A percentile compares a stretch with the other conserved stretches of the same genome.
These are phyloP conservation scores for Rubus idaeus DNA, from an alignment of 306 rosid species.

Conservation along the genomic window DNA sequence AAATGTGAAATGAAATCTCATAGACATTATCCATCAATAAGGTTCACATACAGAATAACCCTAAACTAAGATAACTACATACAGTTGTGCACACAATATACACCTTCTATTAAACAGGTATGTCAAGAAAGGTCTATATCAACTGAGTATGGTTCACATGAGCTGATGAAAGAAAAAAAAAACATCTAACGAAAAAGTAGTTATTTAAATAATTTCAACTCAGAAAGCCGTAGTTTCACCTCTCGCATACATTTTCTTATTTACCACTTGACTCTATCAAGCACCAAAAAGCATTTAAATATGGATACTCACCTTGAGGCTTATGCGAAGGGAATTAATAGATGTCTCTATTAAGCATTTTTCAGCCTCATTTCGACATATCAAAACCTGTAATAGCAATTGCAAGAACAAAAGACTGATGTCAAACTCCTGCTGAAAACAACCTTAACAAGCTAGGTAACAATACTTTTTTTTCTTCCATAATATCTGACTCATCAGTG, in stretches of 20 bases:
- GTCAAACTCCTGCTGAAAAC: background rate
- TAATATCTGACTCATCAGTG: background rate
- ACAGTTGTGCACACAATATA: background rate
- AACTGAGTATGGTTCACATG: background rate
- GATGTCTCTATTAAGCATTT: conserved; percentile 96
- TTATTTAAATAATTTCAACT: background rate
- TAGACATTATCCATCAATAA: background rate
- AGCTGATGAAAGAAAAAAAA: background rate
- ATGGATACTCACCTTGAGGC: conserved; percentile 70
- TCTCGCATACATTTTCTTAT: background rate
- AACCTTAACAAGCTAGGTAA: background rate
- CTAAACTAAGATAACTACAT: background rate
- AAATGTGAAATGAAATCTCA: background rate
- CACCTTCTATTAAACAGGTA: background rate
- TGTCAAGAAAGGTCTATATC: background rate
- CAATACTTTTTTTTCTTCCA: background rate
- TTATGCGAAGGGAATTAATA: conserved; percentile 87
- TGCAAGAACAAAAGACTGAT: conserved; percentile 2
- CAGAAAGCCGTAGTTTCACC: background rate
- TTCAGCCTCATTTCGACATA: conserved; percentile 94
- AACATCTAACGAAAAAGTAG: background rate
- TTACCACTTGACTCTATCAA: background rate
- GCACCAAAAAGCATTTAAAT: conserved; percentile 11
- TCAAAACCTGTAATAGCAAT: conserved; percentile 67
- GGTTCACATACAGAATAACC: background rate